A percentile compares a stretch with the other conserved stretches of the same genome.
These are phyloP conservation scores for Penicillium macrosclerotiorum DNA, from an alignment of 495 filamentous ascomycete genomes.

Conservation along the genomic window DNA sequence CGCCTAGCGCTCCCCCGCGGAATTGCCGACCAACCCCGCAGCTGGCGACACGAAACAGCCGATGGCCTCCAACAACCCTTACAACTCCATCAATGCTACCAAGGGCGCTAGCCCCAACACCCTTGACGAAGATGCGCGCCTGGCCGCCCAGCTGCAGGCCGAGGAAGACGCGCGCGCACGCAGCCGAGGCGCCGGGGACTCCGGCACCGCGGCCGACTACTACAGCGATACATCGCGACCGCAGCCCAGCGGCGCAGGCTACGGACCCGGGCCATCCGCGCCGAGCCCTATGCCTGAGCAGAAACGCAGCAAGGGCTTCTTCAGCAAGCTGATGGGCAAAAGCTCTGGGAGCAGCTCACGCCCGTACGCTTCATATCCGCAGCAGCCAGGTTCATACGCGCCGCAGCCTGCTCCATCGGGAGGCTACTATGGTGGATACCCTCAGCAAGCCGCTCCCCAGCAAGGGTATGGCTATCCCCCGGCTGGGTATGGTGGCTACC, in stretches of 20 bases:
- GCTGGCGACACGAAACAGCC: slow-evolving; percentile 55
- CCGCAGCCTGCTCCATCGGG: slow-evolving; percentile 23
- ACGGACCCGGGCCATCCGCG: slow-evolving; percentile 23
- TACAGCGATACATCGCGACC: slow-evolving; percentile 35
- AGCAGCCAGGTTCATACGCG: too few species aligned
- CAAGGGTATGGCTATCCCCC: slow-evolving; percentile 35
- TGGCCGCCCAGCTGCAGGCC: slow-evolving; percentile 76
- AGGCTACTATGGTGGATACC: slow-evolving; percentile 31
- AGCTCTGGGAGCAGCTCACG: slow-evolving; percentile 22
- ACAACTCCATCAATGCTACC: slow-evolving; percentile 27
- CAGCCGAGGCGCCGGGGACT: slow-evolving; percentile 13
- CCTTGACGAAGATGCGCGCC: slow-evolving; percentile 65
- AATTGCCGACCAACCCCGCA: slow-evolving; percentile 45
- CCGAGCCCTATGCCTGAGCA: slow-evolving; percentile 24
- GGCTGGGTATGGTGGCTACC: slow-evolving; percentile 32
- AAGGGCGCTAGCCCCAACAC: slow-evolving; percentile 28
- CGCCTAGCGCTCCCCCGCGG: slow-evolving; percentile 47
- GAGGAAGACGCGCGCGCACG: slow-evolving; percentile 70
- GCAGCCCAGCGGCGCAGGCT: slow-evolving; percentile 16
- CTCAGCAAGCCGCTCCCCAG: slow-evolving; percentile 33
- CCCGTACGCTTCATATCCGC: slow-evolving; percentile 23
- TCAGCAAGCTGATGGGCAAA: slow-evolving; percentile 52
- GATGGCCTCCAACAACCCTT: slow-evolving; percentile 62
- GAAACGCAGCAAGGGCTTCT: slow-evolving; percentile 39
- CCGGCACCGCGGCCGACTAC: slow-evolving; percentile 44